Percentiles rank a stretch among this genome's conserved stretches.
phyloP scores from a whole-genome alignment of 345 rosid species.

The Punica granatum region DNA sequence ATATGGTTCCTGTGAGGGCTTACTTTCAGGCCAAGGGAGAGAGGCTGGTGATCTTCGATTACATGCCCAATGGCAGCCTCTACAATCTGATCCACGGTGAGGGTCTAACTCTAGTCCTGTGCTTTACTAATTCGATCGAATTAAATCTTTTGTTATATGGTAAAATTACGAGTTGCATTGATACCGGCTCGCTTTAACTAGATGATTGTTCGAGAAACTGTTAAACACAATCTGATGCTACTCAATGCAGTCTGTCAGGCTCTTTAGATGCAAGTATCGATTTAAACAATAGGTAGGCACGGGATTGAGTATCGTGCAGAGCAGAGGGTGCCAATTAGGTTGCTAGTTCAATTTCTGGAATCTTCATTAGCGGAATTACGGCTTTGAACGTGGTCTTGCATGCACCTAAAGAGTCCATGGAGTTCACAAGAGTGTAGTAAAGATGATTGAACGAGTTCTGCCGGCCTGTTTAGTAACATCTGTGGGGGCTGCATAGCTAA shows the following conservation, averaged over 20 bases:
- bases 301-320: neutral
- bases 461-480: neutral
- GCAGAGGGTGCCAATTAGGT: neutral
- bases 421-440: neutral
- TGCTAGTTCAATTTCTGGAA: neutral
- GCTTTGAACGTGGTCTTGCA: neutral
- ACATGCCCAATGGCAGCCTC: constrained; percentile 87
- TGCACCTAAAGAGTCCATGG: neutral
- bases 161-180: neutral
- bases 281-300: neutral
- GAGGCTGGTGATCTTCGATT: constrained; percentile 74
- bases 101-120: neutral
- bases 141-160: neutral
- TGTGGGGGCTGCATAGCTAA: neutral
- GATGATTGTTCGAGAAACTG: neutral
- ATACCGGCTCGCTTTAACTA: neutral
- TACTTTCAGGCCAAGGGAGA: constrained; percentile 84
- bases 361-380: neutral
- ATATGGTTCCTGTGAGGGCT: constrained; percentile 68
- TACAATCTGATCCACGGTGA: constrained; percentile 89
- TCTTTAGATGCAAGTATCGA: neutral
- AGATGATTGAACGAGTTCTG: neutral
- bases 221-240: neutral
- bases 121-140: neutral
- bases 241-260: neutral